Evolutionary conservation across 2,329 filamentous ascomycete genomes (phyloP).

Genomic region (Fusarium sp.): DNA sequence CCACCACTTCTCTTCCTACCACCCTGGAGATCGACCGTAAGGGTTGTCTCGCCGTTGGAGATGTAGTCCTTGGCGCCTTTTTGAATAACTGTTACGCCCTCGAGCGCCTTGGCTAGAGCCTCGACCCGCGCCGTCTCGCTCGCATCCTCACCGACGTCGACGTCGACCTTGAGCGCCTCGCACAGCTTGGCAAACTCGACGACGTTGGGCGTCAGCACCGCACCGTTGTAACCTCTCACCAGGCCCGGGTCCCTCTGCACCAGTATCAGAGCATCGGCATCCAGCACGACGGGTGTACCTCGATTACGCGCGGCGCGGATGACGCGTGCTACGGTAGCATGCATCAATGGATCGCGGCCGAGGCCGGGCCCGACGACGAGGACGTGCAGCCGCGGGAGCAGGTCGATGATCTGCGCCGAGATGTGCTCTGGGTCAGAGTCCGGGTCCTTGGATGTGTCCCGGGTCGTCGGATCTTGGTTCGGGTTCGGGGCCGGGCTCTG

Average conservation of each 20-base stretch:
- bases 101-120: slow-evolving; percentile 77
- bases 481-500: slow-evolving; percentile 63
- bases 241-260: slow-evolving; percentile 81
- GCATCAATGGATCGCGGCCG: slow-evolving; percentile 89
- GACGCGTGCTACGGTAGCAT: slow-evolving; percentile 82
- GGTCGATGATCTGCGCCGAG: slow-evolving; percentile 75
- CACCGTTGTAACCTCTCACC: slow-evolving; percentile 82
- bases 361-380: slow-evolving; percentile 93
- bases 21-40: slow-evolving; percentile 80
- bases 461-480: slow-evolving; percentile 56
- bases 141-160: slow-evolving; percentile 56
- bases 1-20: slow-evolving; percentile 92
- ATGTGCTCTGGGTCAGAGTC: slow-evolving; percentile 70
- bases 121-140: slow-evolving; percentile 64
- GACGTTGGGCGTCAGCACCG: slow-evolving; percentile 93
- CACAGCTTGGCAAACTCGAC: slow-evolving; percentile 90
- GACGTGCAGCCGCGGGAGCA: slow-evolving; percentile 89
- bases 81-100: slow-evolving; percentile 90
- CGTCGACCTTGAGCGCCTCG: slow-evolving; percentile 76
- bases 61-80: slow-evolving; percentile 88
- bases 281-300: slow-evolving; percentile 84
- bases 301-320: slow-evolving; percentile 80
- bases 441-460: slow-evolving; percentile 27
- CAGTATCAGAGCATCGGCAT: slow-evolving; percentile 87
- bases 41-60: slow-evolving; percentile 80